Conservation (phyloP, 768 basidiomycete species). For the Grammothele lineata region DNA sequence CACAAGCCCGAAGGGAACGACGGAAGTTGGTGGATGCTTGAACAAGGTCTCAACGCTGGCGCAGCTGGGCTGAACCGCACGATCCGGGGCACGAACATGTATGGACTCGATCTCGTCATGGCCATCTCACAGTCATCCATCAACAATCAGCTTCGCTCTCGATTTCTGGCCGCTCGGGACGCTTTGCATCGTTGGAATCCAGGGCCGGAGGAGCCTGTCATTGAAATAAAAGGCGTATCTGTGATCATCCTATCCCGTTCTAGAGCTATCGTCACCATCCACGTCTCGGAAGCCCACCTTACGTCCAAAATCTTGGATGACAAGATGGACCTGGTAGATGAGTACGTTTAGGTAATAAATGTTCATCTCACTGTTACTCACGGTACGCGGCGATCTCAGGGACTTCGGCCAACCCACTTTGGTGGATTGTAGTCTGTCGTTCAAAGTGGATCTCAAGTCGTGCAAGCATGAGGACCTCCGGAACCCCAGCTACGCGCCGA, state of each 20-base stretch:
- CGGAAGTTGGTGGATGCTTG: conserved; percentile 10
- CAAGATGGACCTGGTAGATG: neutral
- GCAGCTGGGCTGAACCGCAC: conserved; percentile 12
- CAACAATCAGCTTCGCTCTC: conserved; percentile 22
- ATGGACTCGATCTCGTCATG: conserved; percentile 24
- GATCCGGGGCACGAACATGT: conserved; percentile 15
- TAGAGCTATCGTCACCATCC: conserved; percentile 22
- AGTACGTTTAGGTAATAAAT: too few relatives aligned
- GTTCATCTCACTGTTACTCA: too few relatives aligned
- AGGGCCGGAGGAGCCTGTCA: too few relatives aligned
- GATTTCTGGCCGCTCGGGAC: too few relatives aligned
- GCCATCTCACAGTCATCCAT: conserved; percentile 25
- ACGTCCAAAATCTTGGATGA: conserved; percentile 7
- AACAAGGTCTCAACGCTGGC: neutral
- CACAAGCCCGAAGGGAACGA: neutral
- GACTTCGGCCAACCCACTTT: too few relatives aligned
- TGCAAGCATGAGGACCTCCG: conserved; percentile 15
- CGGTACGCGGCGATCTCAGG: too few relatives aligned
- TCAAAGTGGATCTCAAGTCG: conserved; percentile 26
- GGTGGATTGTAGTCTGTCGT: conserved; percentile 24
- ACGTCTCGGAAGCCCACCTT: conserved; percentile 19
- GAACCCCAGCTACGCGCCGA: conserved; percentile 7
- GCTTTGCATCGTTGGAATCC: too few relatives aligned
- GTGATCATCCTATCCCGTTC: neutral
- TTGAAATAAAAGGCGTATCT: neutral